Evolutionary conservation across 2,329 filamentous ascomycete genomes (phyloP), one percentile per base, ranked within the genome.

Genomic region (Cryphonectria naterciae): DNA sequence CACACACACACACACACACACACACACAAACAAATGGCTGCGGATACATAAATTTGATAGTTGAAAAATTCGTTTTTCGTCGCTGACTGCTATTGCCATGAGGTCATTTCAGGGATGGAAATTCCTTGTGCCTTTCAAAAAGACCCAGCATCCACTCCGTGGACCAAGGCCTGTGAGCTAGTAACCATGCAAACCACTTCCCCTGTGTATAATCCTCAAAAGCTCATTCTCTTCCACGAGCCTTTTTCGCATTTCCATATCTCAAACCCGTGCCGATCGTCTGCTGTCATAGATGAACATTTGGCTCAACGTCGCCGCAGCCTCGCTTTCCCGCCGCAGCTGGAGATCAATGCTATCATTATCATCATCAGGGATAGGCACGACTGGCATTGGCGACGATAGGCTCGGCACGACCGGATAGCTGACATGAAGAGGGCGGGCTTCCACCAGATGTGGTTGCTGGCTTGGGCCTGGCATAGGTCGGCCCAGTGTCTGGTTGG

Each of bases 241-340:
- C 2, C 15, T 4, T 10, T 6, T 15, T 25, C n/a, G 39, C 17
- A 49, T 63, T 37, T 52, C 19, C 13, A 35, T 10, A 2, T 4
- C 63, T 65, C 63, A 73, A 13, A 65, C 46, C 41, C 52, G 60
- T 46, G 61, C 54, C 35, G 69, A 73, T 10, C 46, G 56, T 25
- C 69, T 63, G 22, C 49, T 58, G 43, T 71, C 71, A 22, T 71
- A 73, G 7, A 61, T n/a, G 10, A 62, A 58, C 68, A 72, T 28
- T 28, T 72, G 71, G 32, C 64, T 67, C 63, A 72, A 19, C 22
- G 71, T 67, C 28, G 67, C 69, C 0, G 71, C 71, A 35, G 71
- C 71, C 67, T 73, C 71, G 32, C 65, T 68, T 28, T 73, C 71
- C 10, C 67, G 62, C 6, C 56, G 71, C 2, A 73, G 69, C 37